Conservation (phyloP, 495 filamentous ascomycete species). For the Trichoderma orchidacearum region DNA sequence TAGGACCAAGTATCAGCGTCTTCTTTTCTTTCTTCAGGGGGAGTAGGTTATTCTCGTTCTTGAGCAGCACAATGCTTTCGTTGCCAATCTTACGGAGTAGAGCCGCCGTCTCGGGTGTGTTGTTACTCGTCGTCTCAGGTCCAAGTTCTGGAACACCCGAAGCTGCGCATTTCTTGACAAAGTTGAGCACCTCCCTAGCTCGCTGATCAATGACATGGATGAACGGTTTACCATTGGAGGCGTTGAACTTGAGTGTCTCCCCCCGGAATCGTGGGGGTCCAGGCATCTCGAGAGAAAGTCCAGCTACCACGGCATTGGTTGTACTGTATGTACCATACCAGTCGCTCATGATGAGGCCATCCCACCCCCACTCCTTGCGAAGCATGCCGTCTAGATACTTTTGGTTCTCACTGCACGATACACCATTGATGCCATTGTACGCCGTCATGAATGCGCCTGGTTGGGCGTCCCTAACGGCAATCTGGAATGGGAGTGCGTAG, state of each 20-base stretch:
- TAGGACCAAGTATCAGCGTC: slow-evolving; percentile 48
- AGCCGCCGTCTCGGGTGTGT: slow-evolving; percentile 29
- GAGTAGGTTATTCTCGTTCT: slow-evolving; percentile 53
- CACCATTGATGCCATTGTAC: slow-evolving; percentile 65
- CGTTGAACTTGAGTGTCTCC: slow-evolving; percentile 41
- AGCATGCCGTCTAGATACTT: slow-evolving; percentile 49
- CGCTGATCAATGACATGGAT: slow-evolving; percentile 46
- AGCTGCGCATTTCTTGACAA: slow-evolving; percentile 42
- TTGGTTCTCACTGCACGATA: slow-evolving; percentile 53
- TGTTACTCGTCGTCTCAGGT: slow-evolving; percentile 16
- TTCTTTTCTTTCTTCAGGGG: slow-evolving; percentile 52
- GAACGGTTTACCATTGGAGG: slow-evolving; percentile 42
- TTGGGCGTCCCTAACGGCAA: slow-evolving; percentile 49
- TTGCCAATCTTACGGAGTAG: slow-evolving; percentile 50
- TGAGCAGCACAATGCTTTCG: slow-evolving; percentile 59
- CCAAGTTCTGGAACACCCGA: slow-evolving; percentile 41
- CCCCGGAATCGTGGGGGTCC: slow-evolving; percentile 55
- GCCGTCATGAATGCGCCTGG: slow-evolving; percentile 61
- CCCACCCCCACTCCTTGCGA: slow-evolving; percentile 57
- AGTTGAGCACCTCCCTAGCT: slow-evolving; percentile 46
- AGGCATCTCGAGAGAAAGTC: slow-evolving; percentile 66
- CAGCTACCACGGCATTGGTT: slow-evolving; percentile 51
- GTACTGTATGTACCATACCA: slow-evolving; percentile 64
- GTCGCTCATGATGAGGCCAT: slow-evolving; percentile 58
- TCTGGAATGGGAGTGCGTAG: slow-evolving; percentile 61